Percentiles rank a stretch among this genome's conserved stretches.
These are phyloP conservation scores for Antitrichia curtipendula DNA, from an alignment of 225 moss, liverwort and hornwort species.

Conservation along the genomic window DNA sequence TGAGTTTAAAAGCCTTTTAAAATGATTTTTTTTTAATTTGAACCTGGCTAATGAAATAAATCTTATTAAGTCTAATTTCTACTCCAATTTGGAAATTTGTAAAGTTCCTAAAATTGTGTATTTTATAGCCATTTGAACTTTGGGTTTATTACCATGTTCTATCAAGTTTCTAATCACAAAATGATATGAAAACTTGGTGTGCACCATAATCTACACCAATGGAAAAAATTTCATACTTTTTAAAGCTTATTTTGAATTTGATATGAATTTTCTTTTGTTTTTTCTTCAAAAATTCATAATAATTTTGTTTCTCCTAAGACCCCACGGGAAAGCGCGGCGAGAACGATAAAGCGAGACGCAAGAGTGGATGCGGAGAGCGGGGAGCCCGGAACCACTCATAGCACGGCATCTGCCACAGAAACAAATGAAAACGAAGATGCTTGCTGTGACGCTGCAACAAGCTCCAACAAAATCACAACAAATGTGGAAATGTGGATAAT, in stretches of 20 bases:
- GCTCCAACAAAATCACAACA: neutral
- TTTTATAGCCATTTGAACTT: neutral
- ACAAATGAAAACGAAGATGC: neutral
- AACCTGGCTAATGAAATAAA: neutral
- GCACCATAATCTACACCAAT: accelerated
- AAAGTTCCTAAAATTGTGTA: neutral
- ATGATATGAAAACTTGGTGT: neutral
- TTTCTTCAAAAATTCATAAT: neutral
- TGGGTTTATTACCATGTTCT: accelerated
- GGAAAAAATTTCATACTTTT: neutral
- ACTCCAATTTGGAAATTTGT: neutral
- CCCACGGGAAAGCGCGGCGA: too few species aligned
- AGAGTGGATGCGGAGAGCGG: neutral
- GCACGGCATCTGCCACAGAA: neutral
- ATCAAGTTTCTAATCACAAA: accelerated
- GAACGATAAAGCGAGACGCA: neutral
- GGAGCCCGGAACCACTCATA: neutral
- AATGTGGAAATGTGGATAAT: neutral
- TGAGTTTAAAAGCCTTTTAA: neutral
- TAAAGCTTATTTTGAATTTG: neutral
- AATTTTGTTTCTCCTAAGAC: neutral
- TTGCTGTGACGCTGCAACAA: neutral
- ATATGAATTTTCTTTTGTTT: neutral
- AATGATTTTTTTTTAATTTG: neutral
- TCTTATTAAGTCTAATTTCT: neutral